phyloP scores from a whole-genome alignment of 495 filamentous ascomycete genomes.

The Xylaria nigripes region DNA sequence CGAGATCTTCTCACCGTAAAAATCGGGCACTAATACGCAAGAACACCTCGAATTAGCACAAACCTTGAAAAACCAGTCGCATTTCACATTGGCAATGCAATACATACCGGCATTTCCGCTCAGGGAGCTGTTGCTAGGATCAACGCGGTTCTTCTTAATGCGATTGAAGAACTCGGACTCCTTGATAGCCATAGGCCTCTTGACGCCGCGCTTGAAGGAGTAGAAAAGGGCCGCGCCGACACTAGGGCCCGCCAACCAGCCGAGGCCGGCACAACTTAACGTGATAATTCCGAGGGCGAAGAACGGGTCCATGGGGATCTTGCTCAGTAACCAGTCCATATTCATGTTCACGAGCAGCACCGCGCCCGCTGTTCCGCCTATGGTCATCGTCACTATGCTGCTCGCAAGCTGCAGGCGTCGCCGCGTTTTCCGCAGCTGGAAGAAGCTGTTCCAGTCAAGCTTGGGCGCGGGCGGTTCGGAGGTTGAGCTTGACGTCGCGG shows the following conservation, averaged over 20 bases:
- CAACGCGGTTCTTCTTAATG: slow-evolving; percentile 83
- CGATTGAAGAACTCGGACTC: slow-evolving; percentile 85
- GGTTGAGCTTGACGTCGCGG: slow-evolving; percentile 28
- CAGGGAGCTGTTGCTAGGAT: slow-evolving; percentile 54
- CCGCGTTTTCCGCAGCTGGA: slow-evolving; percentile 75
- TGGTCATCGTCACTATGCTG: slow-evolving; percentile 55
- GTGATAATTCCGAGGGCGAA: slow-evolving; percentile 72
- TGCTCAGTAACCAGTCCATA: slow-evolving; percentile 57
- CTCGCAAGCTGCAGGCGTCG: slow-evolving; percentile 73
- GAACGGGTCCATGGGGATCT: slow-evolving; percentile 75
- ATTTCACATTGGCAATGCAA: not conserved
- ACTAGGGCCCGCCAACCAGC: slow-evolving; percentile 81
- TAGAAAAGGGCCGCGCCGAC: slow-evolving; percentile 72
- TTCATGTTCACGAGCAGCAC: slow-evolving; percentile 54
- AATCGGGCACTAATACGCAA: slow-evolving; percentile 46
- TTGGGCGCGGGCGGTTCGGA: slow-evolving; percentile 21
- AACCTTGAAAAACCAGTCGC: not conserved
- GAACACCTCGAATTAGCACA: slow-evolving; percentile 3
- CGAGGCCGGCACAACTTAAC: slow-evolving; percentile 59
- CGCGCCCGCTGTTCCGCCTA: slow-evolving; percentile 52
- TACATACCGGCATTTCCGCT: slow-evolving; percentile 50
- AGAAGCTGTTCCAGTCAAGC: slow-evolving; percentile 90
- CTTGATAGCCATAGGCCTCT: slow-evolving; percentile 63
- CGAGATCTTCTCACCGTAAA: slow-evolving; percentile 90
- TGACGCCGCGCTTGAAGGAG: slow-evolving; percentile 54